phyloP scores from a whole-genome alignment of 75 land plant genomes.

The Larix kaempferi region DNA sequence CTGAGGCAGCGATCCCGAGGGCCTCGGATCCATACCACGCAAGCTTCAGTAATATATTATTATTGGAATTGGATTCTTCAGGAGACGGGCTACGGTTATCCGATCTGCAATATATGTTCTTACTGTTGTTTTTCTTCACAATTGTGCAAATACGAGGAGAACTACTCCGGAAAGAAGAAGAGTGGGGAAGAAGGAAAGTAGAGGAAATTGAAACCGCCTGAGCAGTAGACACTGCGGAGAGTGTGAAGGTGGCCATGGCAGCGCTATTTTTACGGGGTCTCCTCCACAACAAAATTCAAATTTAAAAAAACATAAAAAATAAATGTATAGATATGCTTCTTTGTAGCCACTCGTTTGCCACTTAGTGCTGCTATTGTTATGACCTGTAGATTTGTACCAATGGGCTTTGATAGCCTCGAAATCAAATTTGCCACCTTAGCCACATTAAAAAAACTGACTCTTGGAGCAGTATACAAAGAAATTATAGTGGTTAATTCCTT shows the following conservation, averaged over 20 bases:
- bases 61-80: conserved; percentile 8
- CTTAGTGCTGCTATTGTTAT: too few species aligned
- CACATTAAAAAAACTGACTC: too few species aligned
- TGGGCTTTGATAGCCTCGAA: too few species aligned
- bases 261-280: not conserved
- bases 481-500: too few species aligned
- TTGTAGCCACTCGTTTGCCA: too few species aligned
- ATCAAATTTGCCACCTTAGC: too few species aligned
- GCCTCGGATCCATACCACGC: conserved; percentile 96
- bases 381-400: too few species aligned
- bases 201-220: not conserved
- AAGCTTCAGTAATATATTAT: conserved; percentile 55
- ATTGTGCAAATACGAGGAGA: not conserved
- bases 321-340: too few species aligned
- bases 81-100: not conserved
- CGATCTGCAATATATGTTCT: not conserved
- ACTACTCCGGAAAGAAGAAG: not conserved
- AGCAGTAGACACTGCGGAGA: too few species aligned
- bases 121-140: not conserved
- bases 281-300: too few species aligned
- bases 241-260: not conserved
- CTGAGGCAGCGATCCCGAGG: conserved; percentile 73
- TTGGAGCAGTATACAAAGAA: too few species aligned
- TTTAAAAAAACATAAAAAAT: too few species aligned
- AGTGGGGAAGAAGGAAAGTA: not conserved